Evolutionary conservation across 2,329 filamentous ascomycete genomes (phyloP).

Genomic region (Plectosphaerella cucumerina): DNA sequence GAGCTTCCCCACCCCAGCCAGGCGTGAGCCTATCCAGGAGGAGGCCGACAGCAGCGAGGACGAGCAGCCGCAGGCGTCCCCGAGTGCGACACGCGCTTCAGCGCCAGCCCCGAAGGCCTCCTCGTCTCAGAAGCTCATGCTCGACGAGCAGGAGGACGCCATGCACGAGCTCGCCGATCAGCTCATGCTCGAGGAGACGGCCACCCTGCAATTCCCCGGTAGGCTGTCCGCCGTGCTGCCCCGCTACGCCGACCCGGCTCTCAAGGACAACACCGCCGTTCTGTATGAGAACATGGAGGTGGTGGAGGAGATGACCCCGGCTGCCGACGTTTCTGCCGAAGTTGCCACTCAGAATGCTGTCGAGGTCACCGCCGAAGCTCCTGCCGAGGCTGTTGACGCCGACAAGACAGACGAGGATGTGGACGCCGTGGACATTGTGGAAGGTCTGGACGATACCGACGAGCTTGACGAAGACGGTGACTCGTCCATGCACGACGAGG

Average conservation of each 20-base stretch:
- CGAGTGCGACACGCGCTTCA: background rate
- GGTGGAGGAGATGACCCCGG: conserved; percentile 1
- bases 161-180: conserved; percentile 22
- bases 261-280: conserved; percentile 26
- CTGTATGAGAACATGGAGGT: conserved; percentile 20
- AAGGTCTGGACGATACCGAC: background rate
- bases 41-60: background rate
- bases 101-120: conserved; percentile 7
- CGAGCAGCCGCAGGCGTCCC: background rate
- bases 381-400: background rate
- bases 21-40: conserved; percentile 13
- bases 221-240: conserved; percentile 41
- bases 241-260: conserved; percentile 33
- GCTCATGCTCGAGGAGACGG: conserved; percentile 25
- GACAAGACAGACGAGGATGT: conserved; percentile 1
- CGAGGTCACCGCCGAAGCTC: conserved; percentile 6
- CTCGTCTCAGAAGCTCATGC: conserved; percentile 32
- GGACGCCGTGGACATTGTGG: no score
- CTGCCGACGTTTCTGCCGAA: conserved; percentile 1
- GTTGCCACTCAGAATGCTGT: conserved; percentile 4
- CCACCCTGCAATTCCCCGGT: conserved; percentile 37
- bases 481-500: conserved; percentile 15
- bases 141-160: conserved; percentile 23
- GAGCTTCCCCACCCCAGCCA: conserved; percentile 20
- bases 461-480: conserved; percentile 11